phyloP scores from a whole-genome alignment of 306 rosid genomes.

The Gastrolobium villosum region DNA sequence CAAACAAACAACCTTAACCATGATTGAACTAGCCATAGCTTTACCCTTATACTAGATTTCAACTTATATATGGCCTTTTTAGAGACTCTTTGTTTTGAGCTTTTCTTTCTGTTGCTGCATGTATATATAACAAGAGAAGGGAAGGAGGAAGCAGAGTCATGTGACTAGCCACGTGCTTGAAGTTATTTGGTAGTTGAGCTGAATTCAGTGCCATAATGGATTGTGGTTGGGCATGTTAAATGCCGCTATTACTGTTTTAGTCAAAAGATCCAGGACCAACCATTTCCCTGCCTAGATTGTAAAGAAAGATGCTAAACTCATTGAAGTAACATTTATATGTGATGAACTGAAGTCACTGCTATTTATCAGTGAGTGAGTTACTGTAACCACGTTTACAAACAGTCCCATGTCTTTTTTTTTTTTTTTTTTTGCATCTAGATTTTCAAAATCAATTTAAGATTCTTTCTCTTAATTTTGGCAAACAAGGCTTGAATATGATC shows the following conservation, averaged over 20 bases:
- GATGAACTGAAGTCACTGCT: background rate
- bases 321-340: background rate
- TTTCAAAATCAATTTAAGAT: too few species aligned
- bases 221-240: conserved; percentile 46
- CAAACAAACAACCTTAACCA: conserved; percentile 37
- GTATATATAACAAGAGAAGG: conserved; percentile 38
- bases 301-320: background rate
- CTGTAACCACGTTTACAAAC: too few species aligned
- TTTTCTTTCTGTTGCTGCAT: too few species aligned
- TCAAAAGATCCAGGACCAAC: background rate
- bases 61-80: background rate
- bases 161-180: conserved; percentile 34
- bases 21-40: conserved; percentile 44
- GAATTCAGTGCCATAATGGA: conserved; percentile 48
- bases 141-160: background rate
- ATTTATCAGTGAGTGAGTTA: too few species aligned
- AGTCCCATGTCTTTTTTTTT: too few species aligned
- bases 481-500: too few species aligned
- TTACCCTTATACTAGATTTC: background rate
- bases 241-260: conserved; percentile 31
- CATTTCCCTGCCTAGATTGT: conserved; percentile 9
- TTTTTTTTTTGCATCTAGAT: too few species aligned
- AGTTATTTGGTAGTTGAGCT: conserved; percentile 49
- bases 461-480: too few species aligned
- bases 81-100: background rate